Base-by-base conservation (phyloP, 371 early-diverging fungal genomes). In the Paramicrosporidium saccamoebae region DNA sequence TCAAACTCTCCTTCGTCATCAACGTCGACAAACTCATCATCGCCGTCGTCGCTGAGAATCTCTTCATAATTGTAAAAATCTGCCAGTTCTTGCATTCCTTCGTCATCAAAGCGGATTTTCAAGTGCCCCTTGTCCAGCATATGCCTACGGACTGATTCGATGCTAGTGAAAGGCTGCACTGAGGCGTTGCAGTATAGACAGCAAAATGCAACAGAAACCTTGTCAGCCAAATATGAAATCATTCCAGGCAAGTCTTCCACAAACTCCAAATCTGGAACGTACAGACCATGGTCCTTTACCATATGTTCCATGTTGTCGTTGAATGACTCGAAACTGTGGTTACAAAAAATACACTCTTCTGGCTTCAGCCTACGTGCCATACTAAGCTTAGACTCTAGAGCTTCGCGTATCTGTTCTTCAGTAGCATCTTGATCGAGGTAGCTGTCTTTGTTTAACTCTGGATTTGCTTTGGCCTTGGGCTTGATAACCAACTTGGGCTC, bases 81-180 rank as follows among this genome's bases (percentile, higher is more conserved):
- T 2, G 55, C 59, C 23, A 79, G 39, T 41, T 90, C 94, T 37
- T 67, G 46, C 15, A 66, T 61, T 35, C 81, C 88, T 14, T 72
- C 82, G 20, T 62, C 56, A 19, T 82, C 88, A 36, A 79, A 82
- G 3, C 65, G 64, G 30, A 73, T 66, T 48, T 71, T 86, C 43
- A 66, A 66, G 41, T 94, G 92, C 10, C 84, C 84, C 46, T 77
- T 77, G 43, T 69, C 68, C 21, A 48, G 35, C 92, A 92, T 92
- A 35, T 92, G 94, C 24, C 50, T 57, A 30, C 84, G 54, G 11
- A 82, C 84, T 9, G 82, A 75, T 27, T 86, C 90, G 27, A 79
- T 31, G 12, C 64, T 62, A 31, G 67, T 54, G 40, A 73, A 46
- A 23, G 58, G 56, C 20, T 68, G 55, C 0, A 86, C 84, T 30